phyloP scores from a whole-genome alignment of 1,139 yeast genomes.

The Pichia sp. region DNA sequence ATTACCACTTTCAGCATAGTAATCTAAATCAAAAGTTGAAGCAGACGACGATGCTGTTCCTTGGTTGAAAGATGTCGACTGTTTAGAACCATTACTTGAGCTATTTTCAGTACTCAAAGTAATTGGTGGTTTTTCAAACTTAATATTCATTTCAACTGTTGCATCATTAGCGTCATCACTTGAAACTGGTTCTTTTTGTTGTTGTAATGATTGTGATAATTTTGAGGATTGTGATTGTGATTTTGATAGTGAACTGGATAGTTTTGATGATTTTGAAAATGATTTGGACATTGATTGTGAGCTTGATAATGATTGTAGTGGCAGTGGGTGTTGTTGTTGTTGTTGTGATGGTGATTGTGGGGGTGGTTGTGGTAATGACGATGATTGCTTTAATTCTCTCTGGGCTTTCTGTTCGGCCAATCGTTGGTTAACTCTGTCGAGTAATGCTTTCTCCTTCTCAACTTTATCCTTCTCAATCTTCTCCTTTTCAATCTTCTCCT shows the following conservation, averaged over 20 bases:
- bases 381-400: neutral
- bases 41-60: constrained; percentile 2
- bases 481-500: constrained; percentile 52
- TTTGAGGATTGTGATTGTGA: too few relatives aligned
- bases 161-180: neutral
- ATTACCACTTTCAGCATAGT: constrained; percentile 9
- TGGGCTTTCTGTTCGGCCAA: neutral
- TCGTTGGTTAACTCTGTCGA: neutral
- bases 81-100: neutral
- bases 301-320: too few relatives aligned
- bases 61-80: neutral
- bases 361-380: neutral
- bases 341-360: neutral
- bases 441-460: constrained; percentile 4
- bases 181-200: neutral
- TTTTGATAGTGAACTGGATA: too few relatives aligned
- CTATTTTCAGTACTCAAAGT: neutral
- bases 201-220: too few relatives aligned
- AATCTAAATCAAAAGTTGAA: constrained; percentile 16
- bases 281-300: too few relatives aligned
- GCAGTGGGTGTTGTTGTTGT: neutral
- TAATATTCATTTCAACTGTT: neutral
- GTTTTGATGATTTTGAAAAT: too few relatives aligned
- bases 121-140: neutral
- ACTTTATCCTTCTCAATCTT: constrained; percentile 31